These are phyloP conservation scores for Trypanosomatidae sp. DNA, from an alignment of 208 protist genomes.

Conservation along the genomic window DNA sequence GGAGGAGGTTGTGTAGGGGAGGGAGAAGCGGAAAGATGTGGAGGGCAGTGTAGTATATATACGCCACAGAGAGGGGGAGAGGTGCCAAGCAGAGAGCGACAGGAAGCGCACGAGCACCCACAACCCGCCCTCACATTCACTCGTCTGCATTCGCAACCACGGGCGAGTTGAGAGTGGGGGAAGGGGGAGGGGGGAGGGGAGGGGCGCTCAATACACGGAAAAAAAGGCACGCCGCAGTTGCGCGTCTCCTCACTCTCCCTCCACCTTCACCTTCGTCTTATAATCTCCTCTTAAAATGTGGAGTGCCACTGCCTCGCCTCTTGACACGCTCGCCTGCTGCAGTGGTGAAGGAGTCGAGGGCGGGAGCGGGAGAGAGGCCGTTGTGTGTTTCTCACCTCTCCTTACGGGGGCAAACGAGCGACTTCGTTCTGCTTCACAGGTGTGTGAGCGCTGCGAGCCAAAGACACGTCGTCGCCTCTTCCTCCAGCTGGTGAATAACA, in stretches of 20 bases:
- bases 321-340: not conserved
- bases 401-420: not conserved
- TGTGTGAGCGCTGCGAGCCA: not conserved
- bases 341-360: not conserved
- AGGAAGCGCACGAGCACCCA: not conserved
- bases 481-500: not conserved
- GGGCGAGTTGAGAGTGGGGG: not conserved
- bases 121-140: not conserved
- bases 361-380: not conserved
- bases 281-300: not conserved
- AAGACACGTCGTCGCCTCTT: not conserved
- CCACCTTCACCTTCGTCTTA: not conserved
- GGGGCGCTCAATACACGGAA: not conserved
- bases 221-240: not conserved
- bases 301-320: not conserved
- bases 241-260: not conserved
- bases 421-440: not conserved
- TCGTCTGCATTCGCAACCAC: not conserved
- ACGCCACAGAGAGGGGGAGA: constrained; percentile 4
- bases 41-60: not conserved
- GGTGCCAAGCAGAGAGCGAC: constrained; percentile 12
- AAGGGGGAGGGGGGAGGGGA: not conserved
- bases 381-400: not conserved
- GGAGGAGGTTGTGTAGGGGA: no score
- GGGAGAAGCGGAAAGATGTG: not conserved